phyloP scores from a whole-genome alignment of 257 asterid genomes.

The Plantago major region DNA sequence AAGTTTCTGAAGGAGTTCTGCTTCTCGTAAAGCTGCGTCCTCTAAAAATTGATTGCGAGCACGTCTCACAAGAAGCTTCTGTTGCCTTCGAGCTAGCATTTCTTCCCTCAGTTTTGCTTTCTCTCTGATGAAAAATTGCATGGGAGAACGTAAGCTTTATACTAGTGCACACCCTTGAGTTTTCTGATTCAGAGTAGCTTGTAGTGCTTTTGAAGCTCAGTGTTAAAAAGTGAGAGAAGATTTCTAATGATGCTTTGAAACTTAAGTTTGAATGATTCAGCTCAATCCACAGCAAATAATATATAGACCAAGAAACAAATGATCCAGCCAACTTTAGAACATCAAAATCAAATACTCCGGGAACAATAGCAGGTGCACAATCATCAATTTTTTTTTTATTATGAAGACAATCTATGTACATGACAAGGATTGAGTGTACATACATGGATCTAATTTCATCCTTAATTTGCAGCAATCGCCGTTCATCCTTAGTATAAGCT shows the following conservation, averaged over 20 bases:
- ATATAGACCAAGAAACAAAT: no score
- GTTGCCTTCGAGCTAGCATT: slow-evolving; percentile 78
- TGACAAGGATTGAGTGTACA: slow-evolving; percentile 25
- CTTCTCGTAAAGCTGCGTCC: slow-evolving; percentile 86
- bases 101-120: slow-evolving; percentile 75
- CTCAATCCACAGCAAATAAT: no score
- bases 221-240: no score
- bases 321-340: no score
- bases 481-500: slow-evolving; percentile 54
- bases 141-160: slow-evolving; percentile 7
- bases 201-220: no score
- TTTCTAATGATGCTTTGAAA: no score
- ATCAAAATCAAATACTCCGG: no score
- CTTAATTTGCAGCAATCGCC: slow-evolving; percentile 73
- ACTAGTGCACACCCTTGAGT: no score
- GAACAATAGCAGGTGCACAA: no score
- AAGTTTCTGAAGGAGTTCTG: slow-evolving; percentile 77
- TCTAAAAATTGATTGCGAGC: slow-evolving; percentile 73
- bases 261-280: no score
- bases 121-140: slow-evolving; percentile 49
- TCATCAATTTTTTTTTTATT: not conserved
- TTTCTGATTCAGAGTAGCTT: no score
- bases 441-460: slow-evolving; percentile 76
- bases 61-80: slow-evolving; percentile 61
- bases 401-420: not conserved